Evolutionary conservation across 2,329 filamentous ascomycete genomes (phyloP), one percentile per base, ranked within the genome.

Genomic region (Akanthomyces muscarius): DNA sequence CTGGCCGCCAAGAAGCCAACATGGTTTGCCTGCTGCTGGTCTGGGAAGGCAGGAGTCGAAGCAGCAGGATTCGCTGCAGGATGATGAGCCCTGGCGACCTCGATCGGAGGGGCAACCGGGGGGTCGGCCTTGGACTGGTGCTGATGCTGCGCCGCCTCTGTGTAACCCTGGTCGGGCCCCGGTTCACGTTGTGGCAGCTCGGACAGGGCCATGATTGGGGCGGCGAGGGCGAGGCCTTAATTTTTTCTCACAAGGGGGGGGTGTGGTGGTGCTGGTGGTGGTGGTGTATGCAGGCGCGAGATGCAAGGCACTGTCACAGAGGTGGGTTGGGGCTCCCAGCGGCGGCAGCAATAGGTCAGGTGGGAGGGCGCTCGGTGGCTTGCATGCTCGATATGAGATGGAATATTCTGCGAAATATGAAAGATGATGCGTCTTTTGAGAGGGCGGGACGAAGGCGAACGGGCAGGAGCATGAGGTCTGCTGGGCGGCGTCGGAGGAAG

Each of bases 81-180:
- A 51, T 28, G 48, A 52, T 61, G 33, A 61, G 36, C 42, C n/a
- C 28, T n/a, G 47, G 33, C 48, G 16, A 25, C 60, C 60, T 62
- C 60, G 52, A 58, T 62, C 64, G 48, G 62, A 55, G 45, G 58
- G 30, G 25, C 57, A 52, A 33, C 59, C 45, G 53, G 45, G n/a
- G 68, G 42, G 23, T 68, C 69, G 71, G 72, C 64, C 68, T 69
- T n/a, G 52, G 51, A 38, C 25, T 42, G 56, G 8, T 53, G 51
- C 47, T 54, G 53, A 23, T 62, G 64, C 38, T 51, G 45, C 47
- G 45, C 47, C 60, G 30, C 18, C 14, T 51, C 44, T 50, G 51
- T 30, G 60, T 30, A 25, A 55, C 51, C 33, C 28, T 50, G 42
- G 38, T 36, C 42, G n/a, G 23, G 21, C 60, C 60, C 51, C 25